phyloP scores from a whole-genome alignment of 805 yeast genomes.

The Saturnispora ahearnii region DNA sequence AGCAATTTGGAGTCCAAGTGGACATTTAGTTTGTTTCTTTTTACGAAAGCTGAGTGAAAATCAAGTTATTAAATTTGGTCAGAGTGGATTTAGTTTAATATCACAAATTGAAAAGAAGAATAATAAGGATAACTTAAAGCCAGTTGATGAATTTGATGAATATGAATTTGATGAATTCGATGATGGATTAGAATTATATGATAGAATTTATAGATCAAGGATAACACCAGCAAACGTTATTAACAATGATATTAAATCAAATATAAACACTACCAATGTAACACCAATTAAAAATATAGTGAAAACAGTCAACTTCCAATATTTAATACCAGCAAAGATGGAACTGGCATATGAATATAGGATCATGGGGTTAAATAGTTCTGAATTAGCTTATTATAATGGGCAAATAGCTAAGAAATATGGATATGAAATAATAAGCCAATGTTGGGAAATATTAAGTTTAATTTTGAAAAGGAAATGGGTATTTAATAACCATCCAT shows the following conservation, averaged over 20 bases:
- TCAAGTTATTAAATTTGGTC: constrained; percentile 40
- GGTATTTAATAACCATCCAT: constrained; percentile 40
- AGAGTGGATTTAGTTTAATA: constrained; percentile 41
- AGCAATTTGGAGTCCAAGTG: constrained; percentile 76
- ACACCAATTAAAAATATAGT: constrained; percentile 42
- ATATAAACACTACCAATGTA: not conserved
- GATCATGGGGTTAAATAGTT: constrained; percentile 51
- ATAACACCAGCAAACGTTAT: constrained; percentile 41
- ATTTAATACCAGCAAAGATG: constrained; percentile 66
- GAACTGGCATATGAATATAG: constrained; percentile 62
- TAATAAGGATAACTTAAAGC: constrained; percentile 22
- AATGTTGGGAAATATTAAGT: constrained; percentile 60
- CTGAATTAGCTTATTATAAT: constrained; percentile 37
- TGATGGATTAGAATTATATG: constrained; percentile 43
- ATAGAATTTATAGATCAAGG: constrained; percentile 40
- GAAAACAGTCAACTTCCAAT: constrained; percentile 52
- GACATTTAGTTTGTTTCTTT: constrained; percentile 76
- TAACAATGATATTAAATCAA: constrained; percentile 21
- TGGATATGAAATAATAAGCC: constrained; percentile 55
- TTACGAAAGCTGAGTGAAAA: constrained; percentile 42
- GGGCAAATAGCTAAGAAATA: constrained; percentile 57
- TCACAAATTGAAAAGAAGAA: constrained; percentile 24
- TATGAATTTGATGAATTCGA: constrained; percentile 23
- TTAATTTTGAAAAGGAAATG: not conserved
- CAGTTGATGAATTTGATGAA: constrained; percentile 21